Conservation (phyloP, 306 rosid genomes). For the Neltuma alba region DNA sequence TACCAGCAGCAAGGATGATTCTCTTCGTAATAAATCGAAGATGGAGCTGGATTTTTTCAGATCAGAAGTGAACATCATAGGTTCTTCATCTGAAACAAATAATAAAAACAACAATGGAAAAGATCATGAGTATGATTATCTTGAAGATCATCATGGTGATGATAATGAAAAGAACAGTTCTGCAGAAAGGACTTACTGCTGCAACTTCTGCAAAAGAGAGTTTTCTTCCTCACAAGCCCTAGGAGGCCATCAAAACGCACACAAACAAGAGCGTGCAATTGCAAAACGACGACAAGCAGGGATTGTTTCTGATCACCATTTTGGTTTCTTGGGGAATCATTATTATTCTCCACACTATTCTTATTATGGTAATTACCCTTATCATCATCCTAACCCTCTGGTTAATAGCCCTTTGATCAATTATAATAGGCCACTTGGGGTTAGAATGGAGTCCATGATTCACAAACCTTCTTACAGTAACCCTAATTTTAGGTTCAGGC, state of each 20-base stretch:
- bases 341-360: slow-evolving; percentile 17
- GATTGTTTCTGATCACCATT: slow-evolving; percentile 21
- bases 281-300: slow-evolving; percentile 63
- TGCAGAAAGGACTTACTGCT: slow-evolving; percentile 48
- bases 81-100: slow-evolving; percentile 22
- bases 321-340: slow-evolving; percentile 26
- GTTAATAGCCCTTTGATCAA: slow-evolving; percentile 35
- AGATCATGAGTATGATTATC: not conserved
- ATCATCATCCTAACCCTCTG: slow-evolving; percentile 13
- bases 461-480: slow-evolving; percentile 45
- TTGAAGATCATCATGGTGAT: not conserved
- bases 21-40: not conserved
- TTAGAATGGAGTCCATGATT: slow-evolving; percentile 60
- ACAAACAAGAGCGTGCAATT: slow-evolving; percentile 69
- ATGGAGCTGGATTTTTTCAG: slow-evolving; percentile 43
- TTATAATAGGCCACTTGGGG: slow-evolving; percentile 44
- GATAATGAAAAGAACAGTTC: not conserved
- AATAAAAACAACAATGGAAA: not conserved
- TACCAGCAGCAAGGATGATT: slow-evolving; percentile 23
- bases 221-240: slow-evolving; percentile 79
- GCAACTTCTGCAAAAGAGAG: slow-evolving; percentile 69
- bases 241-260: slow-evolving; percentile 88
- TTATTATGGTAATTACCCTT: slow-evolving; percentile 36
- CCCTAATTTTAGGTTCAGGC: slow-evolving; percentile 16
- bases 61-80: not conserved